Conservation (phyloP, 139 green algal species). For the Chlamydomonas asymmetrica region DNA sequence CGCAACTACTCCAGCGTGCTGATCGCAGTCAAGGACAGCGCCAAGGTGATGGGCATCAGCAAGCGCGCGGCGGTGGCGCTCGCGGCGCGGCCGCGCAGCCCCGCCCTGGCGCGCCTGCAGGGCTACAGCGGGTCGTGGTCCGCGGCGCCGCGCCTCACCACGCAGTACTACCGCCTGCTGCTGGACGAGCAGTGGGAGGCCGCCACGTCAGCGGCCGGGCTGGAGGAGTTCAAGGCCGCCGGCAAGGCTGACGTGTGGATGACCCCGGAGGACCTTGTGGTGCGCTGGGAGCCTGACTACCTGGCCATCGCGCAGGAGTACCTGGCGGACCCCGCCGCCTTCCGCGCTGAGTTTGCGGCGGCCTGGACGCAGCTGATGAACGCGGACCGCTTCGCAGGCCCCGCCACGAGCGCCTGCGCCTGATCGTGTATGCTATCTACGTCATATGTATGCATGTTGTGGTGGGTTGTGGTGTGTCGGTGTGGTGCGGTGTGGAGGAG, state of each 20-base stretch:
- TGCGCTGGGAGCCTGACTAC: slow-evolving; percentile 15
- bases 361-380: slow-evolving; percentile 51
- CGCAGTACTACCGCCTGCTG: slow-evolving; percentile 20
- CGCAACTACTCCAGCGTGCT: slow-evolving; percentile 5
- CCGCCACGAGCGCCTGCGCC: slow-evolving; percentile 25
- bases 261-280: slow-evolving; percentile 20
- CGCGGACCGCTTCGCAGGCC: slow-evolving; percentile 48
- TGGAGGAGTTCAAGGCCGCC: slow-evolving; percentile 18
- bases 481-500: no score
- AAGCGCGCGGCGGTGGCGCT: slow-evolving; percentile 31
- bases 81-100: slow-evolving; percentile 17
- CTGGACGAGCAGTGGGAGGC: slow-evolving; percentile 16
- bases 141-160: neutral
- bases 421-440: no score
- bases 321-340: slow-evolving; percentile 19
- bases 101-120: slow-evolving; percentile 1
- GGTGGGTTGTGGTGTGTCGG: no score
- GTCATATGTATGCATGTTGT: no score
- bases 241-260: slow-evolving; percentile 21
- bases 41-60: slow-evolving; percentile 23
- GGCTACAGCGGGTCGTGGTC: slow-evolving; percentile 40
- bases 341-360: slow-evolving; percentile 26
- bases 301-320: slow-evolving; percentile 33
- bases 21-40: slow-evolving; percentile 16
- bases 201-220: neutral